Percentiles rank a stretch among this genome's conserved stretches.
Conservation (phyloP, 768 basidiomycete species). For the Boletus barrowsii region DNA sequence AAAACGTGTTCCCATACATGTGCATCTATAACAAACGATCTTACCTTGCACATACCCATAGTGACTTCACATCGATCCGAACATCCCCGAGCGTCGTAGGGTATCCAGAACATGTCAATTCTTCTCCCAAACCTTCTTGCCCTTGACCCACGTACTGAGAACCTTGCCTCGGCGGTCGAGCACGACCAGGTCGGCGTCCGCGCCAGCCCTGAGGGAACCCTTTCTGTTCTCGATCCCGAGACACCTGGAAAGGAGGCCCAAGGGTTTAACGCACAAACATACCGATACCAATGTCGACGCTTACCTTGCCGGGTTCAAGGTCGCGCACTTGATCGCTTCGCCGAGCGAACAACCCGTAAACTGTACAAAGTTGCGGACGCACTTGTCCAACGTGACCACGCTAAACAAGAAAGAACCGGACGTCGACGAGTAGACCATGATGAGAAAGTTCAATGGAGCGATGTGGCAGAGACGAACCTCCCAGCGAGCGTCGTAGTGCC, state of each 20-base stretch:
- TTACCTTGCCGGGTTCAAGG: conserved; percentile 78
- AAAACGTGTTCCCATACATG: background rate
- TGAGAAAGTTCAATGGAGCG: background rate
- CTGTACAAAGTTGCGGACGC: conserved; percentile 77
- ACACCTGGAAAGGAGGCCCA: conserved; percentile 44
- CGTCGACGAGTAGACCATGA: background rate
- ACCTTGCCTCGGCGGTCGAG: conserved; percentile 67
- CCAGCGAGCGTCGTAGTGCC: conserved; percentile 88
- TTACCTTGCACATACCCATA: background rate
- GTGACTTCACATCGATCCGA: background rate
- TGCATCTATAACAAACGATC: background rate
- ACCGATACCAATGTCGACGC: conserved; percentile 16
- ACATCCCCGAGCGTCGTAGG: background rate
- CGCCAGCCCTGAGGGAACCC: conserved; percentile 78
- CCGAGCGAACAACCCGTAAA: conserved; percentile 84
- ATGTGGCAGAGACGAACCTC: conserved; percentile 46
- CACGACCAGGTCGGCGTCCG: conserved; percentile 82
- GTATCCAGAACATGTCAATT: conserved; percentile 11
- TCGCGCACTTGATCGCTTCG: conserved; percentile 83
- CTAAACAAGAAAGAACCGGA: conserved; percentile 33
- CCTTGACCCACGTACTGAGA: conserved; percentile 73
- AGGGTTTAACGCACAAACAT: background rate
- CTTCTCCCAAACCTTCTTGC: conserved; percentile 65
- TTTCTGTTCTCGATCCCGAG: conserved; percentile 77
- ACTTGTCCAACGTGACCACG: conserved; percentile 80